A percentile compares a stretch with the other conserved stretches of the same genome.
Conservation (phyloP, 2,329 filamentous ascomycete genomes). For the Didymella lethalis region DNA sequence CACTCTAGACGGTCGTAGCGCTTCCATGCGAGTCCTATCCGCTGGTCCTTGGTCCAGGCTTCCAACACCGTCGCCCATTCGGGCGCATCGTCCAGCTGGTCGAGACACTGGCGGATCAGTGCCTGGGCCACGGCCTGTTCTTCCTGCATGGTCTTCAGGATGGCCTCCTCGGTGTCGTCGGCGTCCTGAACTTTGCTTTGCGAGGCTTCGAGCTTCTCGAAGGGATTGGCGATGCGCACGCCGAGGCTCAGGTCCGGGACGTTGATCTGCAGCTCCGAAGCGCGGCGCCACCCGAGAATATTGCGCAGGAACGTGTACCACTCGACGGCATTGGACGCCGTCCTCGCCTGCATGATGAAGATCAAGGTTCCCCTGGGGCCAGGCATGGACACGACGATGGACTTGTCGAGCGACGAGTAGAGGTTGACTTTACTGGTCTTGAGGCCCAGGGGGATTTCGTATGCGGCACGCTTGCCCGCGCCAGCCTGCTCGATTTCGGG, state of each 20-base stretch:
- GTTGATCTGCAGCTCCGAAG: conserved; percentile 65
- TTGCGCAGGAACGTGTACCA: conserved; percentile 73
- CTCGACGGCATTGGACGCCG: conserved; percentile 68
- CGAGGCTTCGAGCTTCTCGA: conserved; percentile 60
- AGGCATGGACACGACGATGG: conserved; percentile 68
- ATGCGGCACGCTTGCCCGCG: conserved; percentile 62
- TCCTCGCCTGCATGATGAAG: conserved; percentile 67
- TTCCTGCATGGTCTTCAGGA: conserved; percentile 56
- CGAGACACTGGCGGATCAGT: conserved; percentile 66
- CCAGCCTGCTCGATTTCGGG: conserved; percentile 63
- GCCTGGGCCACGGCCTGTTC: conserved; percentile 64
- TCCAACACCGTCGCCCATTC: conserved; percentile 68
- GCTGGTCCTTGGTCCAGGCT: conserved; percentile 65
- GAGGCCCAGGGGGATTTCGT: conserved; percentile 64
- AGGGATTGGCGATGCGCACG: conserved; percentile 67
- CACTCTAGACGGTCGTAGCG: conserved; percentile 74
- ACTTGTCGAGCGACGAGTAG: conserved; percentile 72
- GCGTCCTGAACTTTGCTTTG: conserved; percentile 53
- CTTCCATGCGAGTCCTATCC: conserved; percentile 73
- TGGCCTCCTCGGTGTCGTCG: conserved; percentile 57
- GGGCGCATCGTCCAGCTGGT: conserved; percentile 62
- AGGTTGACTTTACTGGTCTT: conserved; percentile 66
- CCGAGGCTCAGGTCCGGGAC: conserved; percentile 70
- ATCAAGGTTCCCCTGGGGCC: conserved; percentile 64
- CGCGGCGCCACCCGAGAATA: conserved; percentile 65